These are phyloP conservation scores for Colletotrichum spinosum DNA, from an alignment of 2,329 filamentous ascomycete species.

Conservation along the genomic window DNA sequence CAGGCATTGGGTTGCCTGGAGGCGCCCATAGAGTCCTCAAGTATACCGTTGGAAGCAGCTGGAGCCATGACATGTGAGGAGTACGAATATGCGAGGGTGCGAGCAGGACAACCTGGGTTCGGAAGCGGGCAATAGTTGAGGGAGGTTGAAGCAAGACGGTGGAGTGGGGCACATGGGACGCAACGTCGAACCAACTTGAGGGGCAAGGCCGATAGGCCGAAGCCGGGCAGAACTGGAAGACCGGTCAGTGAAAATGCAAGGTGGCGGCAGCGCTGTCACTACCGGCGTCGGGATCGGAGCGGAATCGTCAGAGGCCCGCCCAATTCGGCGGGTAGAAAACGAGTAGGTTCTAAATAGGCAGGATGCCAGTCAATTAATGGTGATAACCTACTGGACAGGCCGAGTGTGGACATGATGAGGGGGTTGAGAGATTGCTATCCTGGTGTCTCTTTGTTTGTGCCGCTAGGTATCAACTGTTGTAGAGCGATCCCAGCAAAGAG, in stretches of 20 bases:
- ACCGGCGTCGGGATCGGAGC: too few species aligned
- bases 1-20: conserved; percentile 43
- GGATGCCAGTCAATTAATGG: too few species aligned
- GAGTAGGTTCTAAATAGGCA: too few species aligned
- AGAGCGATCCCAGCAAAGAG: too few species aligned
- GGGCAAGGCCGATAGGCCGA: conserved; percentile 11
- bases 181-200: not conserved
- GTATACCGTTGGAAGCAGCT: conserved; percentile 2
- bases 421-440: too few species aligned
- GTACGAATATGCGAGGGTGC: not conserved
- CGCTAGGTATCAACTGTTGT: too few species aligned
- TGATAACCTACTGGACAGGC: too few species aligned
- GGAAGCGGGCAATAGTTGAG: not conserved
- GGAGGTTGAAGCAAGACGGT: not conserved
- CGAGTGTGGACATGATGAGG: too few species aligned
- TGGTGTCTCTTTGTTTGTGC: too few species aligned
- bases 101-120: not conserved
- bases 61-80: conserved; percentile 18
- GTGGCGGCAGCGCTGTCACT: too few species aligned
- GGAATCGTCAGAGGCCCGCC: too few species aligned
- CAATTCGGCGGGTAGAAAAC: too few species aligned
- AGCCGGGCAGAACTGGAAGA: conserved; percentile 11
- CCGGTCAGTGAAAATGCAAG: conserved; percentile 10
- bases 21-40: not conserved
- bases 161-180: conserved; percentile 18